Conservation (phyloP, 345 rosid genomes). For the Viola odorata region DNA sequence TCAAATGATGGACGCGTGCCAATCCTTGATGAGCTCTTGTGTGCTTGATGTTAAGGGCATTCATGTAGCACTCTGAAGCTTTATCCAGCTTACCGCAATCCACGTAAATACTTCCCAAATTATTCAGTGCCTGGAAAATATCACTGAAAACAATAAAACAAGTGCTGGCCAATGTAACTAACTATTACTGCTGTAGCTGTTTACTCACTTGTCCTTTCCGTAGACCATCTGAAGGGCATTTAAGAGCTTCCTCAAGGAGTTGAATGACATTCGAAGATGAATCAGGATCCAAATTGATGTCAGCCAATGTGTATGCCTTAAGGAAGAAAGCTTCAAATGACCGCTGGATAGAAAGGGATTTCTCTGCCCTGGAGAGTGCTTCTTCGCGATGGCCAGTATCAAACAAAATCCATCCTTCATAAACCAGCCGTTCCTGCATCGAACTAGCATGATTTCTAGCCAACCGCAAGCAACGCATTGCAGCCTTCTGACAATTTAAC, state of each 20-base stretch:
- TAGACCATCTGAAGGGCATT: conserved; percentile 92
- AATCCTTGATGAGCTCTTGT: conserved; percentile 98
- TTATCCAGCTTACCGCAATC: conserved; percentile 67
- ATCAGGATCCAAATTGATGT: conserved; percentile 53
- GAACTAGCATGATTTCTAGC: conserved; percentile 58
- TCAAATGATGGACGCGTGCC: conserved; percentile 70
- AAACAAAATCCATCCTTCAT: conserved; percentile 94
- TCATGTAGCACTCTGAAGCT: conserved; percentile 73
- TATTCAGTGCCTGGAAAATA: conserved; percentile 74
- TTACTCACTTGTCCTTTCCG: conserved; percentile 86
- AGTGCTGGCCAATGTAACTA: neutral
- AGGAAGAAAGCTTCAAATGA: conserved; percentile 94
- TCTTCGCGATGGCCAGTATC: conserved; percentile 75
- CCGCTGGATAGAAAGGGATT: conserved; percentile 63
- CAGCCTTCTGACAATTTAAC: conserved; percentile 85
- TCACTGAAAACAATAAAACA: neutral
- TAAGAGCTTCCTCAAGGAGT: conserved; percentile 86
- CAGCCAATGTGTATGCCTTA: conserved; percentile 83
- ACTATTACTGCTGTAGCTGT: neutral
- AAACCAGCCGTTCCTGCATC: conserved; percentile 72
- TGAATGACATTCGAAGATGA: conserved; percentile 57
- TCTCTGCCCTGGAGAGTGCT: conserved; percentile 73
- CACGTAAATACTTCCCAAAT: conserved; percentile 77
- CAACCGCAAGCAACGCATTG: conserved; percentile 73
- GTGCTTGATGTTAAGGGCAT: conserved; percentile 79